Base-by-base conservation (phyloP, 2,329 filamentous ascomycete genomes). In the Pyrenochaeta sp. region DNA sequence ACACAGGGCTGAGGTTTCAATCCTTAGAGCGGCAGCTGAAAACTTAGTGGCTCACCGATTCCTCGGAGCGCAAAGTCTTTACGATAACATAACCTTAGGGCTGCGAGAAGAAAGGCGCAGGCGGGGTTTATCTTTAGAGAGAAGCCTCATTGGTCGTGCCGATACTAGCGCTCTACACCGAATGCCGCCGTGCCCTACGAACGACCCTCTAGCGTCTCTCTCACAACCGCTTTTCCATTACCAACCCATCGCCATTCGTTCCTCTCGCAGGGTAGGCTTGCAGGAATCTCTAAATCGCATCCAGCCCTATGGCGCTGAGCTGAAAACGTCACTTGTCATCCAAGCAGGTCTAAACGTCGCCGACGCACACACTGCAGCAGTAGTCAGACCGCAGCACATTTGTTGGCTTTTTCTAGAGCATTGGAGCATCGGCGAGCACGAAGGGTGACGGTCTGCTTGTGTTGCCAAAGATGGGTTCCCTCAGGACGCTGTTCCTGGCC, bases 401-500 rank as follows among this genome's bases (percentile, higher is more conserved):
- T 37, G 32, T 43, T 31, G 47, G 27, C 30, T 18, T 23, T 36
- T 52, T 45, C 44, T 41, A 10, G 29, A 36, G 45, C 36, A 52
- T 33, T 35, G 45, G 35, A 39, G 47, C 50, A 40, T 58, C 40
- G 46, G 44, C 45, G 30, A 51, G 30, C 31, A 17, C 45, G 31
- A 47, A 36, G 21, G 50, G 21, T 40, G 32, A 47, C 43, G 47
- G 35, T 40, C 35, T 51, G 42, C 45, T n/a, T 39, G 55, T 44
- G 42, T 54, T 45, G 41, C 43, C 31, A 56, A 64, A 31, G n/a
- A 73, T 74, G 71, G 66, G 57, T 54, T 67, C 63, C 11, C 57
- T 71, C 54, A 71, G 66, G 58, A 68, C 64, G 42, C 48, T 74
- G 32, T 75, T 74, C 49, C 47, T 71, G 49, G 68, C 63, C 39